Conservation (phyloP, 2,329 filamentous ascomycete species). For the Didymellaceae sp. region DNA sequence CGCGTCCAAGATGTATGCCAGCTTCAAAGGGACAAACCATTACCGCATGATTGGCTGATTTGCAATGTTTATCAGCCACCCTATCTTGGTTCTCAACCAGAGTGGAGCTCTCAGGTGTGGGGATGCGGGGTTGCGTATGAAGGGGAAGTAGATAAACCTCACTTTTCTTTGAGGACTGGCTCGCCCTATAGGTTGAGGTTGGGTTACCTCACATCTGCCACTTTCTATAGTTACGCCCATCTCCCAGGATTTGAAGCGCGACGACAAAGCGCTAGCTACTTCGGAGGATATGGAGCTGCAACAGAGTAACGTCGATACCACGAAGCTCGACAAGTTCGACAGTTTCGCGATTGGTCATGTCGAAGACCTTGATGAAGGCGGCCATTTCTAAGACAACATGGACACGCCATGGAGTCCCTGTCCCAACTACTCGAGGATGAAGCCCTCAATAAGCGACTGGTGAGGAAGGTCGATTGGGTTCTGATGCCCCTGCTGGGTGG, state of each 20-base stretch:
- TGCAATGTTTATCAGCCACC: slow-evolving; percentile 1
- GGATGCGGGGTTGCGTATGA: background rate
- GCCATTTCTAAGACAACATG: slow-evolving; percentile 59
- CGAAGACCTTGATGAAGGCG: slow-evolving; percentile 56
- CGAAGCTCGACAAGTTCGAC: background rate
- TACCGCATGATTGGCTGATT: background rate
- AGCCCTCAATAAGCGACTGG: slow-evolving; percentile 38
- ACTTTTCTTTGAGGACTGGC: background rate
- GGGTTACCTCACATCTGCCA: no score
- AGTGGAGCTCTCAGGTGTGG: background rate
- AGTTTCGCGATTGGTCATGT: slow-evolving; percentile 30
- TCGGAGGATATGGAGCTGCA: background rate
- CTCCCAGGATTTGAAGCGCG: background rate
- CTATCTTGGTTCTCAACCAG: background rate
- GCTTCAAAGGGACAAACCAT: no score
- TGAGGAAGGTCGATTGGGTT: slow-evolving; percentile 57
- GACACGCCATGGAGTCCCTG: slow-evolving; percentile 52
- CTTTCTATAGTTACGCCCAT: no score
- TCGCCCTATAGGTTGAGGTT: no score
- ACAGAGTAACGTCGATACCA: background rate
- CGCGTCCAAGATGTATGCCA: no score
- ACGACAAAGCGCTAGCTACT: background rate
- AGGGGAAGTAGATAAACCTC: background rate
- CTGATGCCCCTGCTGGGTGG: slow-evolving; percentile 60
- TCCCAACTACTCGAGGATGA: slow-evolving; percentile 56